Evolutionary conservation across 2,329 filamentous ascomycete species (phyloP).

Genomic region (Colletotrichum lini): DNA sequence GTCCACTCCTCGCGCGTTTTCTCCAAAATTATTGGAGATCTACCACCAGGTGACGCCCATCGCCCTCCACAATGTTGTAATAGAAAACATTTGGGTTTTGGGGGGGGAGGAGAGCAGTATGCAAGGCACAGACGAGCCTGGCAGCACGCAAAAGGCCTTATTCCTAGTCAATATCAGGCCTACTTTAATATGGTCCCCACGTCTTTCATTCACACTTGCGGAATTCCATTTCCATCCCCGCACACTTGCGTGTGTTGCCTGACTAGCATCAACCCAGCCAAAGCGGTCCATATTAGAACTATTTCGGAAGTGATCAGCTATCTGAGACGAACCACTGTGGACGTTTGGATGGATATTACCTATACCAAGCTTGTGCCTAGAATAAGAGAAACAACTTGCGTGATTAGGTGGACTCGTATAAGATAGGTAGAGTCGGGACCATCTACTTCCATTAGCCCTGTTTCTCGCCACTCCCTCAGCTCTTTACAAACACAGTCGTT

Average conservation of each 20-base stretch:
- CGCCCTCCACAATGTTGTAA: not conserved
- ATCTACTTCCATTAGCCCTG: not conserved
- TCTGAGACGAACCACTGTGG: slow-evolving; percentile 9
- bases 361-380: not conserved
- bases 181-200: not conserved
- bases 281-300: not conserved
- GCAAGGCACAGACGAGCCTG: not conserved
- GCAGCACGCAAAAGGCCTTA: slow-evolving; percentile 7
- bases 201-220: not conserved
- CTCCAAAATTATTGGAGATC: not conserved
- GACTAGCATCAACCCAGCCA: not conserved
- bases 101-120: not conserved
- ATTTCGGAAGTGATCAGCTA: not conserved
- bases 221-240: not conserved
- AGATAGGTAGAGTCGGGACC: not conserved
- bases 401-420: not conserved
- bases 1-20: not conserved
- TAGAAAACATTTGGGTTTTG: not conserved
- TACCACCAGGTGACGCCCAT: not conserved
- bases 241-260: not conserved
- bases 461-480: not conserved
- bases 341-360: not conserved
- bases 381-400: not conserved
- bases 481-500: not conserved
- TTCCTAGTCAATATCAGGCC: not conserved